Conservation (phyloP, 768 basidiomycete genomes). For the Kwoniella sp. region DNA sequence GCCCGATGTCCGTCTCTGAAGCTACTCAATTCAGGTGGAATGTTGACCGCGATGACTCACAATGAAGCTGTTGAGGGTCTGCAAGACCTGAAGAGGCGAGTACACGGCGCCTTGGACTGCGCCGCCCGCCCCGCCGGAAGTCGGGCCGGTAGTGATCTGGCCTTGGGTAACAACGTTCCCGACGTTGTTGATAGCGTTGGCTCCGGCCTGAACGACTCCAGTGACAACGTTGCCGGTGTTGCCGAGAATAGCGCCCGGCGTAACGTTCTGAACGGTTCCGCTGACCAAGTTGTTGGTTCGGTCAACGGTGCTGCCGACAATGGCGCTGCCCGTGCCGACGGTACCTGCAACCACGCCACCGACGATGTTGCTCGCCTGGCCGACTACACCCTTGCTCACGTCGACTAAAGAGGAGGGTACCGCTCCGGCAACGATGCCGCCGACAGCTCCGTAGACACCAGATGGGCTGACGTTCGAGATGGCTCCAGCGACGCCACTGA, state of each 20-base stretch:
- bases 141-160: slow-evolving; percentile 5
- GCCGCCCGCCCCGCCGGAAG: not conserved
- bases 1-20: too few species aligned
- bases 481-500: not conserved
- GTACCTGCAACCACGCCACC: slow-evolving; percentile 1
- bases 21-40: not conserved
- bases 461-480: slow-evolving; percentile 3
- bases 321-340: not conserved
- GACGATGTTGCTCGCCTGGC: slow-evolving; percentile 5
- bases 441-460: not conserved
- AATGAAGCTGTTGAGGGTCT: slow-evolving; percentile 16
- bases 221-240: not conserved
- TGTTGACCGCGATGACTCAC: not conserved
- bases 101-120: not conserved
- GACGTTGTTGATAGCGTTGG: slow-evolving; percentile 3
- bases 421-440: not conserved
- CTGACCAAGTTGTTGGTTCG: not conserved
- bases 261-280: not conserved
- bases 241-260: not conserved
- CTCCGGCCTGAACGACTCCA: slow-evolving; percentile 1
- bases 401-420: not conserved
- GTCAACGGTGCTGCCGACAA: slow-evolving; percentile 11
- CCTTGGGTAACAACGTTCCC: slow-evolving; percentile 6
- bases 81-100: slow-evolving; percentile 13
- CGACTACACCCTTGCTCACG: not conserved